Evolutionary conservation across 73 alveolate species (phyloP).

Genomic region (Symbiodinium pilosum): DNA sequence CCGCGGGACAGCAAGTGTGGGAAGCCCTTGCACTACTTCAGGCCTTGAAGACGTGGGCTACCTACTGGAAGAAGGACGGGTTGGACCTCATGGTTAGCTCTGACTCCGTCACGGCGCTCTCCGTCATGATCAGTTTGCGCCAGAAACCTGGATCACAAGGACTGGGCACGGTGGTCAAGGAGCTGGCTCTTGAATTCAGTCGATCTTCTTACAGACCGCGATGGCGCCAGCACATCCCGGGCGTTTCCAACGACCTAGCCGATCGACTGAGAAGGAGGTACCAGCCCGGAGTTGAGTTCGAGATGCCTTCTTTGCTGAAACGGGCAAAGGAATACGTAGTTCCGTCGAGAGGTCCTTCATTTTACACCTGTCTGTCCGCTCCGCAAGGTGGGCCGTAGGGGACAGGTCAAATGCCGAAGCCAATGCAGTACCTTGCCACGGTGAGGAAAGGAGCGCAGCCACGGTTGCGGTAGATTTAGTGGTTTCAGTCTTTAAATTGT

Average conservation of each 20-base stretch:
- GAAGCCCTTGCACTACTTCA: constrained; percentile 21
- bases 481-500: too few relatives aligned
- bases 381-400: too few relatives aligned
- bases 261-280: not conserved
- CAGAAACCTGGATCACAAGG: not conserved
- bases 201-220: not conserved
- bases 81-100: not conserved
- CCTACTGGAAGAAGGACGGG: not conserved
- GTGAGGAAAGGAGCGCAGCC: too few relatives aligned
- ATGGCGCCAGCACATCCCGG: not conserved
- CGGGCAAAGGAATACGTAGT: not conserved
- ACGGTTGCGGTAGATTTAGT: too few relatives aligned
- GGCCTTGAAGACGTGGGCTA: not conserved
- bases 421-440: too few relatives aligned
- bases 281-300: not conserved
- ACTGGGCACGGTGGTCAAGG: not conserved
- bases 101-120: not conserved
- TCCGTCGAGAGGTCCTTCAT: not conserved
- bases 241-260: constrained; percentile 7
- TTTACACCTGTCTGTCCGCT: constrained; percentile 23
- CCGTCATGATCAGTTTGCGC: not conserved
- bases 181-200: constrained; percentile 1
- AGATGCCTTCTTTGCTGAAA: not conserved
- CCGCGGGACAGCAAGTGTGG: not conserved
- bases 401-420: too few relatives aligned